Percentiles rank a stretch among this genome's conserved stretches.
Evolutionary conservation across 495 filamentous ascomycete genomes (phyloP).

Genomic region (Xylaria intraflava): DNA sequence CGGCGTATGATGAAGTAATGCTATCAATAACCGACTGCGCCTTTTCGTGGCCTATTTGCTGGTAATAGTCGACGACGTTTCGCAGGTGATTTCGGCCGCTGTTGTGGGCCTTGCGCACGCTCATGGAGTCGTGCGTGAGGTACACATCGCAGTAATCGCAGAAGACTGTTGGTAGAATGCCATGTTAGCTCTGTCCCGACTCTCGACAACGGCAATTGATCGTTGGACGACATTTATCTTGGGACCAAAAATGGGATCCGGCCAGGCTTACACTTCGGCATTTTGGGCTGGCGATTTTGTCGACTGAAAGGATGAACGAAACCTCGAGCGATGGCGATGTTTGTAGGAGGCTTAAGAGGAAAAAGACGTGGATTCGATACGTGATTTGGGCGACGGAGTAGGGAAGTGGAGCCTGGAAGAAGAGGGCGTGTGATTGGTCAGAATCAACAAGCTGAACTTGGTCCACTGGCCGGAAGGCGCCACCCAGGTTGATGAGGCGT

Average conservation of each 20-base stretch:
- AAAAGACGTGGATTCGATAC: constrained; percentile 10
- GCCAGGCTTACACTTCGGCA: constrained; percentile 37
- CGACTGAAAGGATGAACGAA: neutral
- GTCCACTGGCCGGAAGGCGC: no score
- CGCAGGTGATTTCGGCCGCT: constrained; percentile 91
- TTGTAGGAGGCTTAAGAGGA: constrained; percentile 1
- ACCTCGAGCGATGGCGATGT: constrained; percentile 3
- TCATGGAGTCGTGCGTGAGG: constrained; percentile 99
- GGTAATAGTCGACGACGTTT: constrained; percentile 98
- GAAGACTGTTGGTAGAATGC: constrained; percentile 33
- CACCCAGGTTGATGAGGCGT: no score
- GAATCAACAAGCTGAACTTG: neutral
- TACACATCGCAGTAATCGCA: constrained; percentile 99
- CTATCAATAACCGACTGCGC: constrained; percentile 96
- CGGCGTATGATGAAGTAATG: constrained; percentile 90
- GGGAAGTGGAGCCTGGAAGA: neutral
- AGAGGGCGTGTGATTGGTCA: neutral
- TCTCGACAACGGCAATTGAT: neutral
- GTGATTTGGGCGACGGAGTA: constrained; percentile 7
- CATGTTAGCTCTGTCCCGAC: constrained; percentile 7
- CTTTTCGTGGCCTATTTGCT: constrained; percentile 98
- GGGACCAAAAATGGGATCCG: neutral
- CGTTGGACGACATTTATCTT: neutral
- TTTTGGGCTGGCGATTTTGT: constrained; percentile 22
- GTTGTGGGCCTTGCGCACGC: constrained; percentile 97